Evolutionary conservation across 306 rosid species (phyloP).

Genomic region (Inga leiocalycina): DNA sequence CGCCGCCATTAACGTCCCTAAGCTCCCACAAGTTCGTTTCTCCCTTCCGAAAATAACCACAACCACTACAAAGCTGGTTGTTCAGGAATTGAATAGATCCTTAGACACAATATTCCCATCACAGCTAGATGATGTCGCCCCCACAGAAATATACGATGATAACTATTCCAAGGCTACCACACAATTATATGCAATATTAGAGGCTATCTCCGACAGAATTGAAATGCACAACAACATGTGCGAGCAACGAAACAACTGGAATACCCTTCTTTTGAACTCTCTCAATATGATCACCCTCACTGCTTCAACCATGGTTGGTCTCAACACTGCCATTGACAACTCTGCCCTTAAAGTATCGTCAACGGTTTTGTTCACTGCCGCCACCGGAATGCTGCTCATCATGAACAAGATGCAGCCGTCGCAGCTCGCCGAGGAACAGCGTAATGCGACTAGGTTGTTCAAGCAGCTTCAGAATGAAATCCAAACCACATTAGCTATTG

Average conservation of each 20-base stretch:
- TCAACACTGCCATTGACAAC: conserved; percentile 21
- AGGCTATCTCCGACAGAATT: conserved; percentile 46
- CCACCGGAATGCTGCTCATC: conserved; percentile 50
- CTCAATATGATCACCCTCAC: conserved; percentile 28
- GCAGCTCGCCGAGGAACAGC: not conserved
- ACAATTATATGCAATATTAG: conserved; percentile 51
- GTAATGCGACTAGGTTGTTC: not conserved
- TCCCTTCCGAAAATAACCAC: conserved; percentile 7
- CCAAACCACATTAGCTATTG: conserved; percentile 35
- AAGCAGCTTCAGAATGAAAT: conserved; percentile 18
- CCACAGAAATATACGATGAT: not conserved
- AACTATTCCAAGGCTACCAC: not conserved
- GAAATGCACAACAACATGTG: conserved; percentile 36
- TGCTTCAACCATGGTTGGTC: conserved; percentile 27
- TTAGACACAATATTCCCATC: conserved; percentile 12
- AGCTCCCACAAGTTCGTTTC: conserved; percentile 32
- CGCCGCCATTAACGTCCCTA: conserved; percentile 52
- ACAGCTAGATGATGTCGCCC: conserved; percentile 1
- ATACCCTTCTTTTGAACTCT: conserved; percentile 17
- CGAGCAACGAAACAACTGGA: conserved; percentile 31
- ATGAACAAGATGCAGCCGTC: not conserved
- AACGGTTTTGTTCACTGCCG: conserved; percentile 49
- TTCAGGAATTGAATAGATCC: conserved; percentile 25
- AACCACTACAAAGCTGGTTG: not conserved
- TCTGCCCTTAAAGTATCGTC: conserved; percentile 44